phyloP scores from a whole-genome alignment of 352 stramenopile species.

The Pythium graminicola region DNA sequence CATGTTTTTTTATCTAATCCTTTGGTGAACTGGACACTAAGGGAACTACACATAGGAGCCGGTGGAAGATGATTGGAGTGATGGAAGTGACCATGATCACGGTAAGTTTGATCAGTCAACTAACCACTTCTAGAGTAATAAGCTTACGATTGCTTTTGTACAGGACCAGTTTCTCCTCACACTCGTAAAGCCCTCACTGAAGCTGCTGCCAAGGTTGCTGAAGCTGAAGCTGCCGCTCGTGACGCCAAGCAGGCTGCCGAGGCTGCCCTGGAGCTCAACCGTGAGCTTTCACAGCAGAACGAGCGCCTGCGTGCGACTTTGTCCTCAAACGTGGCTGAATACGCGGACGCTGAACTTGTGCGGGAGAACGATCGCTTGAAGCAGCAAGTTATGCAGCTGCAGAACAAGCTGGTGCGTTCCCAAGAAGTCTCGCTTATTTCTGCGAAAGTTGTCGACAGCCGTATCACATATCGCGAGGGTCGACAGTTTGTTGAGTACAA shows the following conservation, averaged over 20 bases:
- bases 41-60: conserved; percentile 64
- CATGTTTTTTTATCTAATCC: not conserved
- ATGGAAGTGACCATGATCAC: conserved; percentile 53
- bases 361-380: conserved; percentile 32
- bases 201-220: conserved; percentile 63
- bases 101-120: conserved; percentile 15
- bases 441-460: conserved; percentile 32
- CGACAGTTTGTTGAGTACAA: conserved; percentile 50
- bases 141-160: not conserved
- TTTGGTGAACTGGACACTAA: conserved; percentile 33
- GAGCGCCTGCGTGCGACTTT: conserved; percentile 28
- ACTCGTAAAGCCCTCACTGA: conserved; percentile 62
- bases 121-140: not conserved
- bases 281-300: conserved; percentile 28
- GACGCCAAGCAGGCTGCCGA: conserved; percentile 51
- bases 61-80: conserved; percentile 79
- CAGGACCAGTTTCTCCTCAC: conserved; percentile 47
- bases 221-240: conserved; percentile 60
- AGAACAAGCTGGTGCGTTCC: conserved; percentile 35
- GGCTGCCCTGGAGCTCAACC: conserved; percentile 28
- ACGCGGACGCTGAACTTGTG: conserved; percentile 28
- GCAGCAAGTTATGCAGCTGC: conserved; percentile 32
- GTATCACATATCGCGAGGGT: conserved; percentile 30
- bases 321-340: conserved; percentile 29
- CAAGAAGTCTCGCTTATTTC: conserved; percentile 31